Evolutionary conservation across 2,329 filamentous ascomycete genomes (phyloP), one percentile per base, ranked within the genome.

Genomic region (Rhinocladiella mackenziei): DNA sequence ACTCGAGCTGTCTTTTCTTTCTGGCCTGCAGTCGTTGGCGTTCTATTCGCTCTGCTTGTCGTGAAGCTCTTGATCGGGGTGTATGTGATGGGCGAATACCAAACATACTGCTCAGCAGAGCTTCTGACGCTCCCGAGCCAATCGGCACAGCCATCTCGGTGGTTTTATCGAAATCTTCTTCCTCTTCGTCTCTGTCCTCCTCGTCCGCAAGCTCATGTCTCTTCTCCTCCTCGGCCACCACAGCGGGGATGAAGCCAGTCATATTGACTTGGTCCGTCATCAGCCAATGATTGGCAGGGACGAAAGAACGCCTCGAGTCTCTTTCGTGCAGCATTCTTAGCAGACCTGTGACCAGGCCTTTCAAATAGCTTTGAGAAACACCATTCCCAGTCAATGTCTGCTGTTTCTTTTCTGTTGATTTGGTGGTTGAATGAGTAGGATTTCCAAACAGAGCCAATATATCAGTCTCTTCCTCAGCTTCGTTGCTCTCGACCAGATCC

Each of bases 261-360:
- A 95, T 92, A 58, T 96, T 85, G 45, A 97, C 86, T 14, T 74
- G 73, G 49, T 81, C 83, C 1, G 85, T 92, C 89, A 97, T 97
- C 25, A 97, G 73, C 92, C 92, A 98, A 62, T 95, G 89, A 36
- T 81, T 78, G n/a, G 75, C 68, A 1, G 88, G 84, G 15, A 97
- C 68, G 60, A 97, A 97, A 20, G 78, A 81, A 15, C 89, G 80
- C 48, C 92, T 77, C 5, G 92, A 98, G 64, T 97, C 91, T 62
- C 91, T 76, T 65, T 96, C 89, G 61, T 97, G 96, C 6, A 96
- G 71, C 76, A 94, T 91, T 44, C 84, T 83, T 60, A 96, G 73
- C 0, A 94, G 76, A 2, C 81, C 82, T 2, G 88, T 94, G 5
- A 89, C 80, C 2, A 91, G 73, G n/a, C 76, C 80, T 58, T 87